Base-by-base conservation (phyloP, 805 yeast species). In the Blastobotrys peoriensis region DNA sequence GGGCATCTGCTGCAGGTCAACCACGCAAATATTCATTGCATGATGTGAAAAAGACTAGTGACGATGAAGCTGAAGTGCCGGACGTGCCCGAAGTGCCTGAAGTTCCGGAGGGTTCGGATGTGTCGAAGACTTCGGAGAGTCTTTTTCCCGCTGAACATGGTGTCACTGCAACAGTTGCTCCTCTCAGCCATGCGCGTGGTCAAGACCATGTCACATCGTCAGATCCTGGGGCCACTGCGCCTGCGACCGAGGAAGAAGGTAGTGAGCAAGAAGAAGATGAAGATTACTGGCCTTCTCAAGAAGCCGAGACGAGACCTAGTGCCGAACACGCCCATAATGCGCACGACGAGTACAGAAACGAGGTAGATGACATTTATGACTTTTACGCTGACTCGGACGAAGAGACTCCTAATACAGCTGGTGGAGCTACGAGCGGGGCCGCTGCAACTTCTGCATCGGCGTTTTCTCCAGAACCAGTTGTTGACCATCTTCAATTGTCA, bases 311-410 rank as follows among this genome's bases (percentile, higher is more conserved):
- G 30, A 13, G 13, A 25, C 13, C 30, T 8, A 8, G 30, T 8
- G 30, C 13, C 30, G 8, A 8, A 8, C 10, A 13, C 8, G 13
- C 30, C 13, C 10, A 13, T 4, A 15, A 36, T 16, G 17, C 23
- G 13, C 20, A 36, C 10, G 13, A 20, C 10, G 39, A 10, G 6
- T 17, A 36, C 6, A 15, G 16, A 5, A 36, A 20, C 21, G 39
- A 36, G 8, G 20, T 36, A n/a, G 39, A 38, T 21, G 60, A 56
- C 40, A 56, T 56, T 17, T 56, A 55, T 28, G 60, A 56, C n/a
- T 54, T 49, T 39, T 56, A 56, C 33, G 54, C 52, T 35, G 49
- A 53, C 17, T 36, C 34, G 23, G 41, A 38, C 13, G 16, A 21
- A 5, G 33, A 38, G 4, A 15, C n/a, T 5, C 17, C 30, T 25